Evolutionary conservation across 129 eudicot genomes (phyloP).

Genomic region (Flaveria robusta): DNA sequence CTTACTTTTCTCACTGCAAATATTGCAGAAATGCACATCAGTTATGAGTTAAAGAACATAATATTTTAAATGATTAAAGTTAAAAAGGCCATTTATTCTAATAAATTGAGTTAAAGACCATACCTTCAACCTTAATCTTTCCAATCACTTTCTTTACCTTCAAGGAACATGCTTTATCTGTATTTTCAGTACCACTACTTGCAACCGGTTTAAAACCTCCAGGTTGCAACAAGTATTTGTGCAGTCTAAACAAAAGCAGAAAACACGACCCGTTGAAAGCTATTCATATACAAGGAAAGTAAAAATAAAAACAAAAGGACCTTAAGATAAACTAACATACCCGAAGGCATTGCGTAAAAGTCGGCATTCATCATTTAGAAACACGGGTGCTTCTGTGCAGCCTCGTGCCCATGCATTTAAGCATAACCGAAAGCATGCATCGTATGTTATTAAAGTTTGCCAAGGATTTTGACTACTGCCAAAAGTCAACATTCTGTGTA

Average conservation of each 20-base stretch:
- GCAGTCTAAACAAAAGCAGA: constrained; percentile 47
- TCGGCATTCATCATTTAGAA: constrained; percentile 76
- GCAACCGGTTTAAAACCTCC: constrained; percentile 57
- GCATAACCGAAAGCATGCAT: constrained; percentile 90
- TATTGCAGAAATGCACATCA: not conserved
- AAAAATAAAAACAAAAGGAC: not conserved
- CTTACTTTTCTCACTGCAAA: constrained; percentile 81
- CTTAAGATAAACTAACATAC: constrained; percentile 39
- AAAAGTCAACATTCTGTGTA: constrained; percentile 18
- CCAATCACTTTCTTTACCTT: constrained; percentile 73
- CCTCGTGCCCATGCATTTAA: constrained; percentile 88
- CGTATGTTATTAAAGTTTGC: constrained; percentile 84
- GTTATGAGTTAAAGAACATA: not conserved
- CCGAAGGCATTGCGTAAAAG: constrained; percentile 86
- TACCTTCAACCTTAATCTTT: constrained; percentile 92
- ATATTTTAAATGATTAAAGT: not conserved
- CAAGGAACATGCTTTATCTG: constrained; percentile 56
- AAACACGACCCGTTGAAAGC: constrained; percentile 2
- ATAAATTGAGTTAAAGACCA: not conserved
- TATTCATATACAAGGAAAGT: not conserved
- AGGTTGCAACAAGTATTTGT: constrained; percentile 79
- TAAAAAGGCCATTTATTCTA: not conserved
- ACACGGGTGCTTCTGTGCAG: constrained; percentile 84
- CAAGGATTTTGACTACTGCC: constrained; percentile 86
- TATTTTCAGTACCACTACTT: constrained; percentile 36